Percentiles rank a stretch among this genome's conserved stretches.
phyloP scores from a whole-genome alignment of 2,329 filamentous ascomycete species.

The Verticillium tricorpus region DNA sequence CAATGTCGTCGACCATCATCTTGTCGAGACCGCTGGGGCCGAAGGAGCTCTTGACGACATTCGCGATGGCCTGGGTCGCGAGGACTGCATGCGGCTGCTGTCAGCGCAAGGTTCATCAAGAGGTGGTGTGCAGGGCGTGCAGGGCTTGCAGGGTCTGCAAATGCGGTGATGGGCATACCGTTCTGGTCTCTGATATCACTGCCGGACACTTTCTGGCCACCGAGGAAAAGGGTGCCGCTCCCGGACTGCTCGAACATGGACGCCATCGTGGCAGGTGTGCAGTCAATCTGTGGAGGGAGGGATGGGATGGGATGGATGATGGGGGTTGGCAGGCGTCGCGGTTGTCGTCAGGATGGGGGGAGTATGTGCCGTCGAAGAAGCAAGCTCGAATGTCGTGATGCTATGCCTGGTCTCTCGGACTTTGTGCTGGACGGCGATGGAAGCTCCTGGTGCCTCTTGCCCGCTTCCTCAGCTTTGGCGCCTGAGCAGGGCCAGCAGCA shows the following conservation, averaged over 20 bases:
- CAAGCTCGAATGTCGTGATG: neutral
- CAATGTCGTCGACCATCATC: conserved; percentile 99
- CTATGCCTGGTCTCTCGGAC: conserved; percentile 3
- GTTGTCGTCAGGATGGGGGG: neutral
- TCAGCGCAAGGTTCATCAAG: conserved; percentile 11
- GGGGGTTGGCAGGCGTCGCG: neutral
- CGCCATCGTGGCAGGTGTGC: conserved; percentile 57
- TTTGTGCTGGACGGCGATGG: conserved; percentile 14
- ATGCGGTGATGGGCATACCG: conserved; percentile 45
- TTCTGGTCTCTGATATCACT: conserved; percentile 97
- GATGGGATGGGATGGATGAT: neutral
- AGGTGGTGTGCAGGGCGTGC: neutral
- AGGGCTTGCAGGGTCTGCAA: neutral
- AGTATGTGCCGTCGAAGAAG: neutral
- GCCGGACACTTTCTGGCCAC: conserved; percentile 95
- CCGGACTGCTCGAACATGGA: conserved; percentile 94
- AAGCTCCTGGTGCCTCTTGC: conserved; percentile 13
- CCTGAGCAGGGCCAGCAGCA: conserved; percentile 4
- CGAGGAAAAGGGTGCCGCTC: conserved; percentile 94
- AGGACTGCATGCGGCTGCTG: conserved; percentile 54
- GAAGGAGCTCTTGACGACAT: conserved; percentile 98
- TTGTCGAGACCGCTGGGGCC: conserved; percentile 96
- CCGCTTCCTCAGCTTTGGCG: too few species aligned
- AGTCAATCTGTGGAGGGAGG: neutral
- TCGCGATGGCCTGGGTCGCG: conserved; percentile 94